phyloP scores from a whole-genome alignment of 73 alveolate genomes.

The Paramecium tetraurelia region DNA sequence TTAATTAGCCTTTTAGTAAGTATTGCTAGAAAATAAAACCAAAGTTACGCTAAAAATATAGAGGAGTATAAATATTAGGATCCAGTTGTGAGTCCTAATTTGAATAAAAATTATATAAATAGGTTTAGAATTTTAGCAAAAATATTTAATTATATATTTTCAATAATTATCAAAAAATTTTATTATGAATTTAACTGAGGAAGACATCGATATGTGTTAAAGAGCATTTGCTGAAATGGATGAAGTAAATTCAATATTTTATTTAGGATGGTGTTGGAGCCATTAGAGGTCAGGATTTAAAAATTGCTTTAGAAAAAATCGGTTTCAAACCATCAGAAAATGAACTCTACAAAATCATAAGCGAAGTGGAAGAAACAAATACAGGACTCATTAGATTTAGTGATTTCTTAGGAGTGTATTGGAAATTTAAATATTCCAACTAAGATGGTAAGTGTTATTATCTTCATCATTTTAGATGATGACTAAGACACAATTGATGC shows the following conservation, averaged over 20 bases:
- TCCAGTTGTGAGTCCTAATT: background rate
- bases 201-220: conserved; percentile 40
- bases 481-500: conserved; percentile 78
- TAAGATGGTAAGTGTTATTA: background rate
- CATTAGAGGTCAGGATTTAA: conserved; percentile 75
- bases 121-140: background rate
- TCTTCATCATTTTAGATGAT: background rate
- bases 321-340: conserved; percentile 76
- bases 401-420: conserved; percentile 65
- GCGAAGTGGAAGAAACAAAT: conserved; percentile 87
- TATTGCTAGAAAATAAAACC: background rate
- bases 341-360: conserved; percentile 73
- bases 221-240: conserved; percentile 41
- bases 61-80: background rate
- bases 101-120: background rate
- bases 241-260: conserved; percentile 45
- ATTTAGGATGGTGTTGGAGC: conserved; percentile 84
- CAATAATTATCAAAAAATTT: background rate
- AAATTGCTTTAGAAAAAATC: conserved; percentile 80
- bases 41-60: too few relatives aligned
- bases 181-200: conserved; percentile 40
- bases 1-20: background rate
- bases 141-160: too few relatives aligned
- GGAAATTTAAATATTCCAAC: conserved; percentile 58
- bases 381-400: conserved; percentile 67